Evolutionary conservation across 2,329 filamentous ascomycete species (phyloP).

Genomic region (Ceratocystis lukuohia): DNA sequence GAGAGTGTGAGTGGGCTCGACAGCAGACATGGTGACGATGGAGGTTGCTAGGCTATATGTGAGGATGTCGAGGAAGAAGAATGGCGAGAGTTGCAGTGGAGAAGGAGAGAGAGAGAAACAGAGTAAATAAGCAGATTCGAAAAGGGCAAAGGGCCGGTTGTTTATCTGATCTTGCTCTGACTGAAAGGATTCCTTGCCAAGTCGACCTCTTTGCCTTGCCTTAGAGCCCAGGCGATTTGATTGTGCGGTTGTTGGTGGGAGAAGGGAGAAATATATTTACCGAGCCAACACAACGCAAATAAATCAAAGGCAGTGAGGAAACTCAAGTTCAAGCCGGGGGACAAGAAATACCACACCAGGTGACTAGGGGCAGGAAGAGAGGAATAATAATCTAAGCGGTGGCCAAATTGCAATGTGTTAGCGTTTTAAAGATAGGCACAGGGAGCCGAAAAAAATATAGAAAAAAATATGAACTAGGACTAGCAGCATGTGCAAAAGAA

Average conservation of each 20-base stretch:
- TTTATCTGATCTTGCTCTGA: constrained; percentile 4
- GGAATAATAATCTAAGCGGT: background rate
- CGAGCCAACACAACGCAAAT: background rate
- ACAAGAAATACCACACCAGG: background rate
- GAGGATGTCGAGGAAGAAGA: background rate
- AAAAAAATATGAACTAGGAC: background rate
- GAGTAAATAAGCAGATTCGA: background rate
- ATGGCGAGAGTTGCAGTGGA: background rate
- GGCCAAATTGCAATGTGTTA: constrained; percentile 4
- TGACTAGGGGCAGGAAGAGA: background rate
- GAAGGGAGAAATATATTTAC: background rate
- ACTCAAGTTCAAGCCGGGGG: background rate
- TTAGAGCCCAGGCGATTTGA: background rate
- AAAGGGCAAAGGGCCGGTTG: background rate
- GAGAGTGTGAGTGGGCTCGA: constrained; percentile 26
- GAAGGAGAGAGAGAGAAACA: background rate
- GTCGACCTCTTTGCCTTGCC: background rate
- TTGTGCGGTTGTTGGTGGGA: background rate
- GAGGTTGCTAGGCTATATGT: background rate
- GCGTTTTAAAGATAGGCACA: background rate
- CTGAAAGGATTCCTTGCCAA: background rate
- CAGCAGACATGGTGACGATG: constrained; percentile 16
- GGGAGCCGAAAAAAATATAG: background rate
- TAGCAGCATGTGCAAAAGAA: background rate
- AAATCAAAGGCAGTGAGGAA: background rate